These are phyloP conservation scores for Podaxis sp. DNA, from an alignment of 768 basidiomycete genomes.

Conservation along the genomic window DNA sequence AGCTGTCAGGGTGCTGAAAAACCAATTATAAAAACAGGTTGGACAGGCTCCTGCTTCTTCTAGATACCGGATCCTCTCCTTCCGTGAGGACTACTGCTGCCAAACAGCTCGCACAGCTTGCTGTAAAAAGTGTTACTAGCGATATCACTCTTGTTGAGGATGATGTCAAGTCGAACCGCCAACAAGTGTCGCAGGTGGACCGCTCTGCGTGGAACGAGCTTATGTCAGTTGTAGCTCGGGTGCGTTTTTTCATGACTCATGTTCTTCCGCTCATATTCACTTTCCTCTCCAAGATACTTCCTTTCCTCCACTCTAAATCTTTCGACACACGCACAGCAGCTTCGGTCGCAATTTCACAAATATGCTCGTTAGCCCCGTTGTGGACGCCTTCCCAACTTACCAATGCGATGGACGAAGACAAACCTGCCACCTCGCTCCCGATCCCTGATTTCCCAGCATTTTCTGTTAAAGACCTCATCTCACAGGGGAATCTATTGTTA, in stretches of 20 bases:
- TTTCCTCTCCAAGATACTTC: constrained; percentile 61
- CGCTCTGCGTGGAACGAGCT: constrained; percentile 86
- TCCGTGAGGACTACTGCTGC: constrained; percentile 94
- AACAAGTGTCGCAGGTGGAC: constrained; percentile 56
- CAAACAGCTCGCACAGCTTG: constrained; percentile 91
- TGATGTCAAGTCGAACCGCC: constrained; percentile 61
- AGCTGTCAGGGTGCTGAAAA: not conserved
- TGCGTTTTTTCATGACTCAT: constrained; percentile 28
- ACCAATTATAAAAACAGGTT: constrained; percentile 49
- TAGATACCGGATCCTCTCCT: constrained; percentile 90
- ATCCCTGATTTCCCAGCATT: constrained; percentile 67
- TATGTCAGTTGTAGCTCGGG: constrained; percentile 85
- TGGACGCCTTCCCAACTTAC: constrained; percentile 57
- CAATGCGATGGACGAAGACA: constrained; percentile 21
- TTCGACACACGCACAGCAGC: constrained; percentile 90
- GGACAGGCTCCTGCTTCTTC: constrained; percentile 92
- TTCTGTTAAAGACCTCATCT: constrained; percentile 70
- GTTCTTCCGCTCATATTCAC: constrained; percentile 11
- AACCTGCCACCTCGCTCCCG: constrained; percentile 21
- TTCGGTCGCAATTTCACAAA: constrained; percentile 81
- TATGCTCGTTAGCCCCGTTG: constrained; percentile 77
- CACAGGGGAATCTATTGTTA: constrained; percentile 74
- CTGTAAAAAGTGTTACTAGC: constrained; percentile 77
- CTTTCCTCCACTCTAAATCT: constrained; percentile 88
- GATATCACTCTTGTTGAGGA: constrained; percentile 77